These are phyloP conservation scores for Taiozyma sp. DNA, from an alignment of 1,139 yeast genomes.

Conservation along the genomic window DNA sequence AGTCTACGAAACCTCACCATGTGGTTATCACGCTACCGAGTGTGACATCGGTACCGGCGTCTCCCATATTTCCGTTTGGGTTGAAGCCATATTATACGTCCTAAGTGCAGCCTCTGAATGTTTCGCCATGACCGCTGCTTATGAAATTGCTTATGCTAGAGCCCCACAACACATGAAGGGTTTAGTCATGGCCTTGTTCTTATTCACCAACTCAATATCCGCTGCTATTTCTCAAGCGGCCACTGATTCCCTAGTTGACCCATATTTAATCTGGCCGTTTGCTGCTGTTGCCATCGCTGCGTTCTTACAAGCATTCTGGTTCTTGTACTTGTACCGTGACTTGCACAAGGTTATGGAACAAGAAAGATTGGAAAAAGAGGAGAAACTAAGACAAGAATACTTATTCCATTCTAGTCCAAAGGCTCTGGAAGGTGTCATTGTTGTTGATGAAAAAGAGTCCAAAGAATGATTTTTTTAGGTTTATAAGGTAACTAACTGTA, in stretches of 20 bases:
- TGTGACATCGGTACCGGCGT: conserved; percentile 40
- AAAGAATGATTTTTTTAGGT: background rate
- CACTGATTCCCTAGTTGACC: conserved; percentile 50
- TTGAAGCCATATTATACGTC: conserved; percentile 45
- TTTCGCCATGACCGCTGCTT: conserved; percentile 63
- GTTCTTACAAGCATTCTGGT: conserved; percentile 36
- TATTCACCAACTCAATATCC: conserved; percentile 54
- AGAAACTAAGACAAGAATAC: conserved; percentile 10
- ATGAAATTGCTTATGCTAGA: conserved; percentile 67
- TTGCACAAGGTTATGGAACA: conserved; percentile 47
- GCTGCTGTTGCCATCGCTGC: conserved; percentile 47
- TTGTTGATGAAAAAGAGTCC: background rate
- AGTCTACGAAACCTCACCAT: conserved; percentile 72
- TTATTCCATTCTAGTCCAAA: conserved; percentile 3
- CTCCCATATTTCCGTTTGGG: conserved; percentile 56
- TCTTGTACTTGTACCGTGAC: conserved; percentile 46
- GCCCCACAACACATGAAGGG: conserved; percentile 68
- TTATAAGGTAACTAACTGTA: too few species aligned
- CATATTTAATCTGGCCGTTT: conserved; percentile 52
- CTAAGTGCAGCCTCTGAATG: conserved; percentile 65
- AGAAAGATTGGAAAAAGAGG: conserved; percentile 27
- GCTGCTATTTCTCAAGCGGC: conserved; percentile 56
- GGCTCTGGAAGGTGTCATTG: background rate
- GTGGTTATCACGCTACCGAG: conserved; percentile 46
- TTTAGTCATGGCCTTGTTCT: conserved; percentile 61